A percentile compares a stretch with the other conserved stretches of the same genome.
phyloP scores from a whole-genome alignment of 129 eudicot species.

The Arctium minus region DNA sequence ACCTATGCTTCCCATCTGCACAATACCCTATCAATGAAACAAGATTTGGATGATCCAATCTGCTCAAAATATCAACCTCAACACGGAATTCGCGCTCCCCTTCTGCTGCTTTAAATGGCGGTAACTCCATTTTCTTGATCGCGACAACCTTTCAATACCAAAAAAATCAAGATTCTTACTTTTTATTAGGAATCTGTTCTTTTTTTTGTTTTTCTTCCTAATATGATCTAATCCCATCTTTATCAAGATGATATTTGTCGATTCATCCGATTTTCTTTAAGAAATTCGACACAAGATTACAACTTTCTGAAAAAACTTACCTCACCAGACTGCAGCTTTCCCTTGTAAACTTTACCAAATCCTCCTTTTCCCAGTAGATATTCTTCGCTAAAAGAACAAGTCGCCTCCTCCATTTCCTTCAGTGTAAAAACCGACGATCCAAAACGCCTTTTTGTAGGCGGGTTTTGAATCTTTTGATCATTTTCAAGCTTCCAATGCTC shows the following conservation, averaged over 20 bases:
- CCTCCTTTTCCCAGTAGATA: conserved; percentile 90
- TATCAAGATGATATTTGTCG: background rate
- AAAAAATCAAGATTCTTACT: background rate
- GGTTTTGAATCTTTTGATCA: conserved; percentile 41
- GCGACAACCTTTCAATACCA: conserved; percentile 65
- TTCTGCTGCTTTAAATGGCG: conserved; percentile 79
- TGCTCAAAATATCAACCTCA: conserved; percentile 96
- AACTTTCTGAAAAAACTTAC: conserved; percentile 37
- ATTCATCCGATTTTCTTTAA: background rate
- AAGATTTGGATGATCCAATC: conserved; percentile 95
- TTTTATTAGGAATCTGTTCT: conserved; percentile 5
- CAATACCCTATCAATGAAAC: conserved; percentile 92
- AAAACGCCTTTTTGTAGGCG: conserved; percentile 60
- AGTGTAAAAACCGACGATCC: conserved; percentile 84
- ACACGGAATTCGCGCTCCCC: conserved; percentile 97
- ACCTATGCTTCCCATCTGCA: conserved; percentile 96
- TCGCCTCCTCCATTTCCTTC: conserved; percentile 94
- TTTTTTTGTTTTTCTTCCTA: background rate
- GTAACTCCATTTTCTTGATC: conserved; percentile 98
- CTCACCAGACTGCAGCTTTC: conserved; percentile 84
- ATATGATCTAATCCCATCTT: background rate
- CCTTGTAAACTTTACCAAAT: conserved; percentile 91
- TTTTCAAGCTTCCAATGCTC: conserved; percentile 80
- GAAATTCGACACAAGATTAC: background rate
- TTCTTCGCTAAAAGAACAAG: conserved; percentile 76